phyloP scores from a whole-genome alignment of 768 basidiomycete species.

The Suillus clintonianus region DNA sequence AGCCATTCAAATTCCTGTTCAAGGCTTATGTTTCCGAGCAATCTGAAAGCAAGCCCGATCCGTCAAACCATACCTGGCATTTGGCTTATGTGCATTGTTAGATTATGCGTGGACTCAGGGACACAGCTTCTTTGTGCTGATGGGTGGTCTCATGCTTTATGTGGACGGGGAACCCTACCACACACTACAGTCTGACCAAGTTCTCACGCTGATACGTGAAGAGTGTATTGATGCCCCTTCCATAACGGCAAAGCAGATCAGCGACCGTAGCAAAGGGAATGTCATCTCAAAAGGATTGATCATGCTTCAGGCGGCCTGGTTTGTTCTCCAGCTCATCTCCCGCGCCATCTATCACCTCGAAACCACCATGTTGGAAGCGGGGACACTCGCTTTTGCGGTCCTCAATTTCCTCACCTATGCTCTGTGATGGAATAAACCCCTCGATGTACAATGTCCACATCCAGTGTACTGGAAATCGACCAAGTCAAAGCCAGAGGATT shows the following conservation, averaged over 20 bases:
- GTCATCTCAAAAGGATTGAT: constrained; percentile 35
- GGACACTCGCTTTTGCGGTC: constrained; percentile 35
- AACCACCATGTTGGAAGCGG: constrained; percentile 36
- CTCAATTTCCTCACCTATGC: constrained; percentile 34
- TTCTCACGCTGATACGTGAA: background rate
- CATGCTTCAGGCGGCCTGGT: constrained; percentile 38
- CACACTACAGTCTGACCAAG: background rate
- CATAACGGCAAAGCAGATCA: constrained; percentile 15
- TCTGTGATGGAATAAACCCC: constrained; percentile 43
- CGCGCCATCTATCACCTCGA: constrained; percentile 26
- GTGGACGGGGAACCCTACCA: constrained; percentile 2
- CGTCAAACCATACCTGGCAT: background rate
- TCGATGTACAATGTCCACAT: constrained; percentile 27
- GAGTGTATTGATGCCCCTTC: background rate
- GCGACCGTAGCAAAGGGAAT: constrained; percentile 34
- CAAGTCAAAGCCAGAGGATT: background rate
- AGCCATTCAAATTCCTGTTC: background rate
- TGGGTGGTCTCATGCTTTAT: constrained; percentile 21
- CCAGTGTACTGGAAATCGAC: background rate
- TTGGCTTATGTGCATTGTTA: background rate
- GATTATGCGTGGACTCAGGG: background rate
- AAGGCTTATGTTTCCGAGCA: background rate
- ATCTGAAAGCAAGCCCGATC: background rate
- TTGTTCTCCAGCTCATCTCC: constrained; percentile 30
- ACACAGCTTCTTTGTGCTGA: constrained; percentile 18